Conservation (phyloP, 2,329 filamentous ascomycete species). For the Plenodomus biglobosus region DNA sequence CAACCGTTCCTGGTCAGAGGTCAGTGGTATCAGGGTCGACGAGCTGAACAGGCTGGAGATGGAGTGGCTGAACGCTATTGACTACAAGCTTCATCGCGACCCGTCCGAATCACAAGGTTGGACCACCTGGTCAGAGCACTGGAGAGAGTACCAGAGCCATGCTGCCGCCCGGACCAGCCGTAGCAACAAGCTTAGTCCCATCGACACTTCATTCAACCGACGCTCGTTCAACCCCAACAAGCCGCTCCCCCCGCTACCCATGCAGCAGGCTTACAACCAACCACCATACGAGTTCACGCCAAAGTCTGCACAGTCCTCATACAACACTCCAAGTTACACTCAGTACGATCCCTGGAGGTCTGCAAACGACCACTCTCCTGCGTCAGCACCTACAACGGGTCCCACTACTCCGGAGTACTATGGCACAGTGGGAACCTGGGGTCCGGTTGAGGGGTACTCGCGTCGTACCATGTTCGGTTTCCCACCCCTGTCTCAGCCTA, state of each 20-base stretch:
- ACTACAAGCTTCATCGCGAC: conserved; percentile 85
- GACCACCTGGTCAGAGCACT: conserved; percentile 64
- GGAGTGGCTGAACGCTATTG: conserved; percentile 81
- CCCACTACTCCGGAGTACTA: conserved; percentile 58
- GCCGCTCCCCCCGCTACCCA: conserved; percentile 43
- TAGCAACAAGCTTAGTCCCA: conserved; percentile 56
- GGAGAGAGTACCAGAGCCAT: conserved; percentile 64
- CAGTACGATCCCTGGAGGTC: conserved; percentile 49
- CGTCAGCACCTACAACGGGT: conserved; percentile 57
- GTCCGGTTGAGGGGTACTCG: conserved; percentile 48
- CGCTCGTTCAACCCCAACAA: conserved; percentile 52
- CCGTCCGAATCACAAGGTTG: conserved; percentile 74
- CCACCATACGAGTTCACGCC: conserved; percentile 39
- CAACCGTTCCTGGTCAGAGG: conserved; percentile 94
- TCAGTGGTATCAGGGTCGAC: conserved; percentile 81
- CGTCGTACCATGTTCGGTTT: conserved; percentile 48
- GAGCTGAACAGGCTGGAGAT: conserved; percentile 85
- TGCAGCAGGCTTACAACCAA: conserved; percentile 45
- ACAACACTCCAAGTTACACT: conserved; percentile 38
- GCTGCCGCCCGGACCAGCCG: conserved; percentile 46
- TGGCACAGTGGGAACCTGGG: conserved; percentile 52
- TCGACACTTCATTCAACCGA: conserved; percentile 65
- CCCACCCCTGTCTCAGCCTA: conserved; percentile 41
- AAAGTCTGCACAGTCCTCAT: conserved; percentile 43
- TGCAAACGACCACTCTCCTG: conserved; percentile 52